Evolutionary conservation across 345 rosid genomes (phyloP), one percentile per base, ranked within the genome.

Genomic region (Brassica nigra): DNA sequence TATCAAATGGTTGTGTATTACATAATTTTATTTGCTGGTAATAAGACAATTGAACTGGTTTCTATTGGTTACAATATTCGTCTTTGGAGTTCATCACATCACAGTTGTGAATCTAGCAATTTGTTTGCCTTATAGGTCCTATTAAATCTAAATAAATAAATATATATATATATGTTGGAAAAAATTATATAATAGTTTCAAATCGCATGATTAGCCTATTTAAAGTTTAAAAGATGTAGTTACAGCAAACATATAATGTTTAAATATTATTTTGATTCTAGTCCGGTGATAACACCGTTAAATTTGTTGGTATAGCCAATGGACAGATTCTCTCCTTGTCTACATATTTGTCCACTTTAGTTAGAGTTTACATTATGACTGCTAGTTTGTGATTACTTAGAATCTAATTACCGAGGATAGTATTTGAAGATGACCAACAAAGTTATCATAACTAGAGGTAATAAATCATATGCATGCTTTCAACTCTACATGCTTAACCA

Each of bases 51-150:
- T 36, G 29, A 23, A 64, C 28, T 71, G 7, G 39, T 52, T 15
- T 63, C 18, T 62, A 23, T n/a, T 62, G 30, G 57, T 36, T 28
- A 36, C 49, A 16, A 23, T 23, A 57, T 5, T 49, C 57, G 57
- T 49, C 44, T 76, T 61, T 66, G 62, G 59, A 72, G 61, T 73
- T 66, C 54, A 44, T 69, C 79, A 62, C 75, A 80, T 54, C 79
- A 75, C 71, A 74, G 66, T 75, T 79, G 73, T 79, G 78, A 66
- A 59, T 44, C 23, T 67, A 8, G 33, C 82, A 44, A 67, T 66
- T 58, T 66, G 68, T 58, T 71, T 54, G 47, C 71, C 59, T 54
- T 52, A 23, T 23, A 27, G 44, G 33, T 28, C 44, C 71, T 63
- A 15, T 1, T 28, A 30, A 37, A 37, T 15, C 57, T 62, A 49